Conservation (phyloP, 2,329 filamentous ascomycete species). For the Diplocarpon mali region DNA sequence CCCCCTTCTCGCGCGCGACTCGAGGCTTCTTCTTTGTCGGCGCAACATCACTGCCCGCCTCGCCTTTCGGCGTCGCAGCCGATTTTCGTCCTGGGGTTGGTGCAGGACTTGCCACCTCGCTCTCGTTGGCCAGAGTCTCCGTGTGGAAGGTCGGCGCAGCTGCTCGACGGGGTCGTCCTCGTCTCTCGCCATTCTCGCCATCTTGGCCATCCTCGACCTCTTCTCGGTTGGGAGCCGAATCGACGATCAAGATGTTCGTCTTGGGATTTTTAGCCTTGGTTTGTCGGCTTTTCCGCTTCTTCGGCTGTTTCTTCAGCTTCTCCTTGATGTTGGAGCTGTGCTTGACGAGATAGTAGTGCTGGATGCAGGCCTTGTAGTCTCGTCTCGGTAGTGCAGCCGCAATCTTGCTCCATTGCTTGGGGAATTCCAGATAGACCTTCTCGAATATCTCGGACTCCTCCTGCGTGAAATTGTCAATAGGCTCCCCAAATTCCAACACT, state of each 20-base stretch:
- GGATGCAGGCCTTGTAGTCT: slow-evolving; percentile 70
- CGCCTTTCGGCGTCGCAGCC: slow-evolving; percentile 33
- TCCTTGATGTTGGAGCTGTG: slow-evolving; percentile 67
- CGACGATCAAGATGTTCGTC: slow-evolving; percentile 54
- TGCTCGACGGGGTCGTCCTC: slow-evolving; percentile 49
- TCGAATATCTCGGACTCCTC: slow-evolving; percentile 63
- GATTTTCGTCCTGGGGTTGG: slow-evolving; percentile 45
- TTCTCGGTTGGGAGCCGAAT: slow-evolving; percentile 40
- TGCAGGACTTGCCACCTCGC: slow-evolving; percentile 45
- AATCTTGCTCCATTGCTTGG: slow-evolving; percentile 75
- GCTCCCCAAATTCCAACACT: slow-evolving; percentile 61
- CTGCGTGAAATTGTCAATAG: slow-evolving; percentile 62
- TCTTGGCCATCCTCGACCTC: slow-evolving; percentile 24
- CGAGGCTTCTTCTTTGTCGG: slow-evolving; percentile 30
- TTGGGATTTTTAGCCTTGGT: slow-evolving; percentile 42
- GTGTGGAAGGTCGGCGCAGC: slow-evolving; percentile 59
- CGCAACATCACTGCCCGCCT: slow-evolving; percentile 29
- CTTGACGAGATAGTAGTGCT: slow-evolving; percentile 77
- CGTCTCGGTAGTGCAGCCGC: slow-evolving; percentile 55
- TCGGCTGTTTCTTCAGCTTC: slow-evolving; percentile 56
- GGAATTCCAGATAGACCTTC: slow-evolving; percentile 60
- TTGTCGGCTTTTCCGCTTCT: slow-evolving; percentile 32
- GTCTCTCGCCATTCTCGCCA: slow-evolving; percentile 47
- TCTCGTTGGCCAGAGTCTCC: slow-evolving; percentile 49
- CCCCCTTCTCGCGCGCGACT: slow-evolving; percentile 21